Percentiles rank a stretch among this genome's conserved stretches.
phyloP scores from a whole-genome alignment of 1,284 basidiomycete species.

The Heterobasidion annosum region DNA sequence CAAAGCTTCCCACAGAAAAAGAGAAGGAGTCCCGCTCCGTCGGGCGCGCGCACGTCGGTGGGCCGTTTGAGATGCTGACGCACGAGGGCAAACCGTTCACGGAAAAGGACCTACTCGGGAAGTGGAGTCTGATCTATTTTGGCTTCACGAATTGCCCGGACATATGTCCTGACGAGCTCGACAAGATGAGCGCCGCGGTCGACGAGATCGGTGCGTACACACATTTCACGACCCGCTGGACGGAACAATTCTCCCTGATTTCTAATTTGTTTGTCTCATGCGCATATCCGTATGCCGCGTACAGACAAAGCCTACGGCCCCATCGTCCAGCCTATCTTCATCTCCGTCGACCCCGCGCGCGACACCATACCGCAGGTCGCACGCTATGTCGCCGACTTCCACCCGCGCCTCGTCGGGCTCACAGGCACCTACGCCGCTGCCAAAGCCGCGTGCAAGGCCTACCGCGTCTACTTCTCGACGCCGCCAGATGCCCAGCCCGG shows the following conservation, averaged over 20 bases:
- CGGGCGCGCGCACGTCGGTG: conserved; percentile 79
- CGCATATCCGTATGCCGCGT: conserved; percentile 1
- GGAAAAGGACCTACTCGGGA: conserved; percentile 76
- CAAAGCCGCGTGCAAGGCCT: conserved; percentile 88
- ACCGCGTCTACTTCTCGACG: conserved; percentile 98
- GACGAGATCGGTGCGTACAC: conserved; percentile 55
- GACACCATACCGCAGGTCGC: conserved; percentile 63
- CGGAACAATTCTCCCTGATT: neutral
- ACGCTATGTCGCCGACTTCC: conserved; percentile 76
- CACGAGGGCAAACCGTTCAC: conserved; percentile 70
- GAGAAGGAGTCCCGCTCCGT: conserved; percentile 49
- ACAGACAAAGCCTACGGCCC: conserved; percentile 60
- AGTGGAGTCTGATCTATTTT: conserved; percentile 92
- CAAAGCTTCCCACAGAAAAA: conserved; percentile 36
- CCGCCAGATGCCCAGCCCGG: conserved; percentile 83
- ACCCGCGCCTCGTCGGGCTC: conserved; percentile 84
- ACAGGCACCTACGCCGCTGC: conserved; percentile 82
- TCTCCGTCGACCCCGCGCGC: conserved; percentile 93
- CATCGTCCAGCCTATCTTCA: conserved; percentile 80
- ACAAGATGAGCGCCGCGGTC: conserved; percentile 89
- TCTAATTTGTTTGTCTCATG: neutral
- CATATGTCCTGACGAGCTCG: conserved; percentile 96
- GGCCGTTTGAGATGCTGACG: conserved; percentile 75
- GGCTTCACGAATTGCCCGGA: conserved; percentile 98
- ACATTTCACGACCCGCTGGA: neutral